Conservation (phyloP, 306 rosid species). For the Quercus cerris region DNA sequence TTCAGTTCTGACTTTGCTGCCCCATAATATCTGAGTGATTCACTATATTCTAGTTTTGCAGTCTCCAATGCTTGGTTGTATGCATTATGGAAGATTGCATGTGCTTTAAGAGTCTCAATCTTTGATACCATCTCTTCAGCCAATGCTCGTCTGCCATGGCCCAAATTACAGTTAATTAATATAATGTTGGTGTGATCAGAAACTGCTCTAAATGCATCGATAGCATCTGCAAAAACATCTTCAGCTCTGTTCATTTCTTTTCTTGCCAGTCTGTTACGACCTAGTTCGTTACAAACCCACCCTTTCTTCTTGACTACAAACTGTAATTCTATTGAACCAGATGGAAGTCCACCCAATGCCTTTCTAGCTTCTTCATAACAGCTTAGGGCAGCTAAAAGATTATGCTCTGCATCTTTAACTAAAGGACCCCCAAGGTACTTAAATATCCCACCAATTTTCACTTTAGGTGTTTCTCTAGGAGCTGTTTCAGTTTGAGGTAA, state of each 20-base stretch:
- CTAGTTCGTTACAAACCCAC: slow-evolving; percentile 94
- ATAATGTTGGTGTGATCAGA: slow-evolving; percentile 85
- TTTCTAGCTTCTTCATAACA: slow-evolving; percentile 85
- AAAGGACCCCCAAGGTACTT: slow-evolving; percentile 72
- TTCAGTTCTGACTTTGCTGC: slow-evolving; percentile 79
- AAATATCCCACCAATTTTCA: slow-evolving; percentile 85
- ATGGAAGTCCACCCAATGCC: slow-evolving; percentile 60
- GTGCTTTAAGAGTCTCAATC: slow-evolving; percentile 55
- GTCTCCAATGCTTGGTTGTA: slow-evolving; percentile 69
- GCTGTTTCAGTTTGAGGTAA: slow-evolving; percentile 38
- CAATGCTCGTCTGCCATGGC: slow-evolving; percentile 90
- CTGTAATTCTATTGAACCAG: slow-evolving; percentile 65
- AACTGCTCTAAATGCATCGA: slow-evolving; percentile 84
- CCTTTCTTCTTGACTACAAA: slow-evolving; percentile 74
- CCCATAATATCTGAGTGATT: slow-evolving; percentile 83
- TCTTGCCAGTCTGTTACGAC: slow-evolving; percentile 72
- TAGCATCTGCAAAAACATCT: slow-evolving; percentile 73
- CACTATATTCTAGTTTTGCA: slow-evolving; percentile 76
- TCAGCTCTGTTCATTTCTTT: slow-evolving; percentile 76
- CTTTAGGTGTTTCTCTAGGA: slow-evolving; percentile 40
- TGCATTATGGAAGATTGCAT: slow-evolving; percentile 53
- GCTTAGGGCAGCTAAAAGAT: slow-evolving; percentile 58
- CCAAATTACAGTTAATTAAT: slow-evolving; percentile 87
- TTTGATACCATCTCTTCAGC: slow-evolving; percentile 83
- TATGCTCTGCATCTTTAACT: slow-evolving; percentile 56